Percentiles rank a stretch among this genome's conserved stretches.
These are phyloP conservation scores for Silene conica DNA, from an alignment of 148 eudicot genomes.

Conservation along the genomic window DNA sequence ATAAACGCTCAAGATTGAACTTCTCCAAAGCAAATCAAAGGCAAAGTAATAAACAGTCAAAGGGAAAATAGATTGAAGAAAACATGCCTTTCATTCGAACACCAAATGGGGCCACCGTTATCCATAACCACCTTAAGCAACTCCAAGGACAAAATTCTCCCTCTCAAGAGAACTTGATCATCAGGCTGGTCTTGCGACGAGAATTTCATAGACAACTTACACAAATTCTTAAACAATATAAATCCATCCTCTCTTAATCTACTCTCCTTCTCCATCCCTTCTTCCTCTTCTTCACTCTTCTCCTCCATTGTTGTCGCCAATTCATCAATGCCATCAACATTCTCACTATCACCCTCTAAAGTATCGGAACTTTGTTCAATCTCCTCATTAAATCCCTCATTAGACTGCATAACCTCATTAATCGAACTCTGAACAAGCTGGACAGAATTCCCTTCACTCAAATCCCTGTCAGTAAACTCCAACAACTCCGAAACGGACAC, in stretches of 20 bases:
- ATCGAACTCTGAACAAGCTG: constrained; percentile 66
- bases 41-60: not conserved
- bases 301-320: not conserved
- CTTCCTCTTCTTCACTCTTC: constrained; percentile 19
- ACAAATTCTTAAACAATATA: constrained; percentile 72
- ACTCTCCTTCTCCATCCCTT: constrained; percentile 17
- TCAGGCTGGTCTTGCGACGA: constrained; percentile 70
- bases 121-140: constrained; percentile 83
- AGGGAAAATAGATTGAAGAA: not conserved
- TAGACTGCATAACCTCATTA: constrained; percentile 56
- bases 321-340: constrained; percentile 1
- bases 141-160: constrained; percentile 84
- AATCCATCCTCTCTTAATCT: constrained; percentile 80
- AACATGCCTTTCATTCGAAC: constrained; percentile 73
- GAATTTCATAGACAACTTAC: constrained; percentile 90
- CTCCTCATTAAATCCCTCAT: constrained; percentile 33
- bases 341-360: constrained; percentile 28
- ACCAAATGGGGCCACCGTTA: constrained; percentile 79
- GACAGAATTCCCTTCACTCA: constrained; percentile 82
- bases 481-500: constrained; percentile 63
- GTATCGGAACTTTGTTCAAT: constrained; percentile 22
- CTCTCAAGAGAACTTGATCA: constrained; percentile 82
- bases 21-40: not conserved
- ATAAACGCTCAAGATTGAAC: not conserved
- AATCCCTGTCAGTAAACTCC: constrained; percentile 80